A percentile compares a stretch with the other conserved stretches of the same genome.
phyloP scores from a whole-genome alignment of 345 rosid genomes.

The Salix dunnii region DNA sequence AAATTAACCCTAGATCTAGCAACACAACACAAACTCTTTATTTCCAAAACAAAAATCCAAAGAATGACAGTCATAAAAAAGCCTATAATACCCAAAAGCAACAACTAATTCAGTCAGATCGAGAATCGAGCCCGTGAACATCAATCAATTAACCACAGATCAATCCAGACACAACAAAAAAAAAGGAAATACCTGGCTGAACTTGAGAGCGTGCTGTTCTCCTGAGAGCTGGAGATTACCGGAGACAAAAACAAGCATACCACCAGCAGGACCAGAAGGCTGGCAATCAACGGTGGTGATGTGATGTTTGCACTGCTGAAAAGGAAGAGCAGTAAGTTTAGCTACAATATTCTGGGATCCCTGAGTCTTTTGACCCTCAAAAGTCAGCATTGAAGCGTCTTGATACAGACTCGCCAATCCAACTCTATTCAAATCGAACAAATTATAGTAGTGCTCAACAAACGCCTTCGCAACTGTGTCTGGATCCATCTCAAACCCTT shows the following conservation, averaged over 20 bases:
- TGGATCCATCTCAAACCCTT: constrained; percentile 58
- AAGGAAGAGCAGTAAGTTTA: constrained; percentile 79
- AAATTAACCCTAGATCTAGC: constrained; percentile 15
- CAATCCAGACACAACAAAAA: background rate
- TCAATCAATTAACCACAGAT: background rate
- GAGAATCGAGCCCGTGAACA: background rate
- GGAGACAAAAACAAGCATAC: constrained; percentile 90
- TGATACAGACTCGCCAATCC: constrained; percentile 68
- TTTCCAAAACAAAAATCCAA: background rate
- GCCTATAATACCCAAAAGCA: background rate
- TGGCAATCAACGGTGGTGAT: constrained; percentile 89
- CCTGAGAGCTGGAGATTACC: constrained; percentile 91
- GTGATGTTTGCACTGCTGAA: constrained; percentile 86
- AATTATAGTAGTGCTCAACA: constrained; percentile 83
- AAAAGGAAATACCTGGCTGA: constrained; percentile 66
- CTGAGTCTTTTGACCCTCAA: constrained; percentile 92
- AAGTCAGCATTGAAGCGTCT: constrained; percentile 84
- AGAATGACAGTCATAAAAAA: too few relatives aligned
- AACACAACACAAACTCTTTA: background rate
- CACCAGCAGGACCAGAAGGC: constrained; percentile 92
- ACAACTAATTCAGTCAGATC: background rate
- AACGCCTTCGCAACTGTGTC: constrained; percentile 78
- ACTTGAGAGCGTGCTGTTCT: constrained; percentile 89
- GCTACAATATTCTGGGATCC: constrained; percentile 73
- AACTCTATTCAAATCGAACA: constrained; percentile 71